These are phyloP conservation scores for Phaeosphaeriaceae sp. DNA, from an alignment of 2,329 filamentous ascomycete genomes.

Conservation along the genomic window DNA sequence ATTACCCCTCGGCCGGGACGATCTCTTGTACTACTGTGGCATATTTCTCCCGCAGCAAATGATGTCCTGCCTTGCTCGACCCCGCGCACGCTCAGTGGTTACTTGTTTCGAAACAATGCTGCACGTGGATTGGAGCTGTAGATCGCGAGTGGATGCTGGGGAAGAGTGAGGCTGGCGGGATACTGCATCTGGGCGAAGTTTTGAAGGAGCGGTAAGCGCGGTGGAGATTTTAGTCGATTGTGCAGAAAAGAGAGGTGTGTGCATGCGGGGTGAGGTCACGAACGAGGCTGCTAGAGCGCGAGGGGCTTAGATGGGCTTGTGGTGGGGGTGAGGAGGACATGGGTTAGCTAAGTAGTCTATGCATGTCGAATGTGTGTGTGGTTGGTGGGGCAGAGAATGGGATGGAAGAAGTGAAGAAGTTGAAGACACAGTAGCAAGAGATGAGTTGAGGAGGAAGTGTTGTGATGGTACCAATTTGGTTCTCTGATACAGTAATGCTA, in stretches of 20 bases:
- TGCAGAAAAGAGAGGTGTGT: not conserved
- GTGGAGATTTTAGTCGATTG: not conserved
- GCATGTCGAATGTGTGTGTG: not conserved
- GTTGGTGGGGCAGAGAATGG: not conserved
- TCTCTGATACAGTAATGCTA: not conserved
- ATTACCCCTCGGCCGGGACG: not conserved
- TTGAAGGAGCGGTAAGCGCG: conserved; percentile 9
- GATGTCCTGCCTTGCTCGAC: not conserved
- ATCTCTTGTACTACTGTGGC: not conserved
- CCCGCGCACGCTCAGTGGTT: not conserved
- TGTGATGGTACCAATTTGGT: conserved; percentile 9
- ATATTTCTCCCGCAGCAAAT: not conserved
- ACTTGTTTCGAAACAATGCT: not conserved
- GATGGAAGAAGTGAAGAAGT: not conserved
- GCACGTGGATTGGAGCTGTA: not conserved
- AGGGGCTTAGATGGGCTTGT: conserved; percentile 1
- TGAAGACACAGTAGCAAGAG: not conserved
- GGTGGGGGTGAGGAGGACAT: conserved; percentile 7
- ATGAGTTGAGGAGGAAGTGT: not conserved
- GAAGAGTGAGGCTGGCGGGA: not conserved
- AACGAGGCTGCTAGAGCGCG: conserved; percentile 3
- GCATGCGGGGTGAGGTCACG: conserved; percentile 39
- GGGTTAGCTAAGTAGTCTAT: not conserved
- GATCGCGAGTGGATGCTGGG: not conserved
- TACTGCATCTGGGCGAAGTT: not conserved